Evolutionary conservation across 2,329 filamentous ascomycete species (phyloP), one percentile per base, ranked within the genome.

Genomic region (Orbilia javanica): DNA sequence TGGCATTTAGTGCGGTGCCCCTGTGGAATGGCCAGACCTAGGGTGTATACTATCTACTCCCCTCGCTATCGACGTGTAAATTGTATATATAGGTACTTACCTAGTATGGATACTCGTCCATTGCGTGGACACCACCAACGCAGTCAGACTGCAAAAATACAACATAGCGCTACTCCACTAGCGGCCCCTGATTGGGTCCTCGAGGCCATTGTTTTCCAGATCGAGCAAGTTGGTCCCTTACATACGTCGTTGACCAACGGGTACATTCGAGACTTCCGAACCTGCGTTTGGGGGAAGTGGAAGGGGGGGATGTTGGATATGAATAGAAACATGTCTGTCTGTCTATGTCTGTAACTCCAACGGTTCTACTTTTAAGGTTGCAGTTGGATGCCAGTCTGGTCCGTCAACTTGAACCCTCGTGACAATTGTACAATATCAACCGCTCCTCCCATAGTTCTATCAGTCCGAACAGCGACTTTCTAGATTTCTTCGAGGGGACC

Each of bases 1-100:
- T 46, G 6, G 74, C 74, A 7, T 46, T 78, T 55, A 78, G 18
- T 4, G 60, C 74, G 10, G 52, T 78, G 42, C 74, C 74, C 1
- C 27, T 78, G 46, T 78, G 74, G 74, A 78, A 78, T 36, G 74
- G 62, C 0, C 74, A 78, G 46, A 63, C 62, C 27, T 78, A 46
- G 50, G 34, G 39, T 39, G 27, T 53, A 31, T 6, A n/a, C n/a
- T 36, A 36, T 11, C 3, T 36, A 36, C 7, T 36, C 7, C 13
- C n/a, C n/a, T n/a, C n/a, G n/a, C n/a, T n/a, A n/a, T n/a, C n/a
- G n/a, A n/a, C n/a, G n/a, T n/a, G n/a, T n/a, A n/a, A n/a, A n/a
- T n/a, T n/a, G n/a, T n/a, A n/a, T n/a, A n/a, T n/a, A n/a, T n/a
- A n/a, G n/a, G n/a, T n/a, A n/a, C n/a, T n/a, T n/a, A n/a, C n/a